Evolutionary conservation across 1,284 basidiomycete species (phyloP).

Genomic region (Cutaneotrichosporon sp.): DNA sequence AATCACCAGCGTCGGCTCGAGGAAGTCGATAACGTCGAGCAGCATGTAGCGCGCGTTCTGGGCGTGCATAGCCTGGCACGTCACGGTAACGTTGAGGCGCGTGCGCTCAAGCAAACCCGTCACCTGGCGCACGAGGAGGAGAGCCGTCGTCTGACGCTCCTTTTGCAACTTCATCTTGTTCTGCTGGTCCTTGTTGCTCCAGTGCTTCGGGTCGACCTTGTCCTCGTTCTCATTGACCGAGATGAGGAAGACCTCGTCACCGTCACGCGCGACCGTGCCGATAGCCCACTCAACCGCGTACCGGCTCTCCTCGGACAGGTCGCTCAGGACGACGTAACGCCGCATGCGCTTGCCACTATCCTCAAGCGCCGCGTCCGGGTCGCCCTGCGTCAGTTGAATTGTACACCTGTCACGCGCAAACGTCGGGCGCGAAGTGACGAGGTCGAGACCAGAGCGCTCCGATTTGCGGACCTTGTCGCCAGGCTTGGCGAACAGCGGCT

Average conservation of each 20-base stretch:
- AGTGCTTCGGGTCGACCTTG: conserved; percentile 79
- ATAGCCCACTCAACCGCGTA: conserved; percentile 96
- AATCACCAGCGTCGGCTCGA: conserved; percentile 88
- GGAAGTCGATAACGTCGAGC: conserved; percentile 84
- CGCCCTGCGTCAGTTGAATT: conserved; percentile 80
- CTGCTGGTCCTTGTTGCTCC: conserved; percentile 66
- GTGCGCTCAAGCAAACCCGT: conserved; percentile 88
- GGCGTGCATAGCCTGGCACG: conserved; percentile 92
- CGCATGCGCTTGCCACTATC: conserved; percentile 61
- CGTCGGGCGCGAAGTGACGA: conserved; percentile 69
- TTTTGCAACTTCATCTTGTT: conserved; percentile 79
- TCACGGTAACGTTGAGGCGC: conserved; percentile 75
- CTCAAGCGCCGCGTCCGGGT: conserved; percentile 63
- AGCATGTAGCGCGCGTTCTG: conserved; percentile 93
- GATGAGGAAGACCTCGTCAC: conserved; percentile 84
- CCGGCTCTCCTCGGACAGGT: conserved; percentile 85
- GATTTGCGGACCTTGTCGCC: conserved; percentile 36
- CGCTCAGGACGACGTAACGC: conserved; percentile 86
- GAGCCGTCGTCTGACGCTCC: conserved; percentile 86
- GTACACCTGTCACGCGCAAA: conserved; percentile 93
- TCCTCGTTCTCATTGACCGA: conserved; percentile 89
- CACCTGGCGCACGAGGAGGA: conserved; percentile 82
- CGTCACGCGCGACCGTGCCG: conserved; percentile 90
- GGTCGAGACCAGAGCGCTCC: conserved; percentile 44
- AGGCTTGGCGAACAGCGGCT: conserved; percentile 41